These are phyloP conservation scores for Lactarius pseudohatsudake DNA, from an alignment of 768 basidiomycete genomes.

Conservation along the genomic window DNA sequence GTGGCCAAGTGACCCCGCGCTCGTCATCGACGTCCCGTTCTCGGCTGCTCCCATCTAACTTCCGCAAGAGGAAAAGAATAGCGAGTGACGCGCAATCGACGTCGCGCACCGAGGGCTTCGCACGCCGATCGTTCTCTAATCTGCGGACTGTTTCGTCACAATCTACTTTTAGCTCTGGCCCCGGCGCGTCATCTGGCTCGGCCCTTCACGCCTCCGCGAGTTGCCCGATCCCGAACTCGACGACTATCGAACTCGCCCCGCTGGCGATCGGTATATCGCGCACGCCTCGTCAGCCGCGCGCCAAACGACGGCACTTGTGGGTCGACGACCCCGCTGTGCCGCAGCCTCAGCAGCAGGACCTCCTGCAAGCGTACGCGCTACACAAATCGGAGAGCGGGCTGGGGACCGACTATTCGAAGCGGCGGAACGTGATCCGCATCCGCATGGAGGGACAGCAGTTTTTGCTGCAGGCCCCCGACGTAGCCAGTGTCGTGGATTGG, in stretches of 20 bases:
- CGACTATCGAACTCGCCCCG: not conserved
- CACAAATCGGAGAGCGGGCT: slow-evolving; percentile 92
- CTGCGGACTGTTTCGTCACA: slow-evolving; percentile 21
- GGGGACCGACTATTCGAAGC: slow-evolving; percentile 92
- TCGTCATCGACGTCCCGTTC: slow-evolving; percentile 13
- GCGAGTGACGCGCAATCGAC: slow-evolving; percentile 2
- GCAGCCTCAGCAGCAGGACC: slow-evolving; percentile 49
- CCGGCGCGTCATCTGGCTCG: not conserved
- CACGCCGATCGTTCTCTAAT: slow-evolving; percentile 22
- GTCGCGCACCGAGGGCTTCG: not conserved
- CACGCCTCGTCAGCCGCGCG: slow-evolving; percentile 3
- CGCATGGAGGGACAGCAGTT: slow-evolving; percentile 96
- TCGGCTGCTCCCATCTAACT: slow-evolving; percentile 23
- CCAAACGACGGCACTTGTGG: slow-evolving; percentile 22
- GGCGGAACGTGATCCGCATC: slow-evolving; percentile 91
- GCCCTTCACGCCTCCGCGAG: not conserved
- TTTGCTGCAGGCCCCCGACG: slow-evolving; percentile 82
- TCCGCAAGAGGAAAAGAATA: slow-evolving; percentile 18
- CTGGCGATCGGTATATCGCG: not conserved
- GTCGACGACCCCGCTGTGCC: slow-evolving; percentile 32
- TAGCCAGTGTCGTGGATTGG: slow-evolving; percentile 87
- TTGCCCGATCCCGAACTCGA: not conserved
- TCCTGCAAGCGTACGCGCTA: slow-evolving; percentile 75
- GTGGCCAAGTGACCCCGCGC: not conserved
- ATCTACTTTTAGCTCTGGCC: not conserved